Conservation (phyloP, 2,329 filamentous ascomycete species). For the Fusarium foetens region DNA sequence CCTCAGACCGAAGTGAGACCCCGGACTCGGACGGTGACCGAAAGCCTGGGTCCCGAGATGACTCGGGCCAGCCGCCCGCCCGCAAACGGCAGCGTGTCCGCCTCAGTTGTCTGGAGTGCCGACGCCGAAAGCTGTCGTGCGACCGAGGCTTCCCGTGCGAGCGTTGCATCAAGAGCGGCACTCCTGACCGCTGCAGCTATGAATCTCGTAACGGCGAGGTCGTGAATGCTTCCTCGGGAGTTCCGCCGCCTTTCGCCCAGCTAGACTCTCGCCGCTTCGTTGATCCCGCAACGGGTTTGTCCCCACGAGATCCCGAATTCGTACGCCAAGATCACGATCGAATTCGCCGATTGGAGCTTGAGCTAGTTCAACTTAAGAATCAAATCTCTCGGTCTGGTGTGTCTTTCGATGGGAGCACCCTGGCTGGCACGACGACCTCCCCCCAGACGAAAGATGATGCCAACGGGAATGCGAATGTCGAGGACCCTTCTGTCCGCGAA, state of each 20-base stretch:
- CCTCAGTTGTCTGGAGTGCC: conserved; percentile 69
- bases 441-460: conserved; percentile 59
- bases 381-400: conserved; percentile 58
- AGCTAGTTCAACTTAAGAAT: conserved; percentile 66
- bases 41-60: conserved; percentile 43
- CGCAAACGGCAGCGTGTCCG: conserved; percentile 69
- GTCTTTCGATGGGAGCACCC: conserved; percentile 63
- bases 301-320: conserved; percentile 51
- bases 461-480: conserved; percentile 46
- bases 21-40: conserved; percentile 52
- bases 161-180: conserved; percentile 70
- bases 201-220: conserved; percentile 65
- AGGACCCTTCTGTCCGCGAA: conserved; percentile 49
- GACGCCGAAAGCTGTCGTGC: conserved; percentile 69
- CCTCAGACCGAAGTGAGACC: conserved; percentile 52
- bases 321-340: conserved; percentile 64
- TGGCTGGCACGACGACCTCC: conserved; percentile 57
- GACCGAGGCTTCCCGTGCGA: conserved; percentile 71
- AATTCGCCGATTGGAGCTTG: conserved; percentile 68
- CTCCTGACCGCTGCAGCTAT: conserved; percentile 68
- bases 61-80: conserved; percentile 52
- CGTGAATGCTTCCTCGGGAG: conserved; percentile 58
- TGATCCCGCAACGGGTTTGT: conserved; percentile 45
- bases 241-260: conserved; percentile 56
- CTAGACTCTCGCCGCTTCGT: conserved; percentile 53